These are phyloP conservation scores for Pneumocystis jirovecii DNA, from an alignment of 1,139 yeast species.

Conservation along the genomic window DNA sequence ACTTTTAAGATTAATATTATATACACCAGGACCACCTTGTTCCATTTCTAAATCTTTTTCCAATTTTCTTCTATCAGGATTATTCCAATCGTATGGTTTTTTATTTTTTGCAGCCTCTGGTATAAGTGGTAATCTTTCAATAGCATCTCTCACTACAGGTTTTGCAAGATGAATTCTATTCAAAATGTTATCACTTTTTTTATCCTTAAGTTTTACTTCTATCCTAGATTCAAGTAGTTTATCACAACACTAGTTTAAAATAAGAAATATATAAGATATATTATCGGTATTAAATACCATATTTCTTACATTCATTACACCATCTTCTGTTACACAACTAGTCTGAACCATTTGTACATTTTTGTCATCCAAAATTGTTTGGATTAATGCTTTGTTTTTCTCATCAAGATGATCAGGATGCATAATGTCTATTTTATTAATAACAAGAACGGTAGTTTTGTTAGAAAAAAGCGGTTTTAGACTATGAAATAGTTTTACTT, in stretches of 20 bases:
- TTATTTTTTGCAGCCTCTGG: constrained; percentile 52
- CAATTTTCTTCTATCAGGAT: constrained; percentile 54
- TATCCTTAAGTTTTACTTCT: constrained; percentile 91
- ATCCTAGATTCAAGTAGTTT: constrained; percentile 87
- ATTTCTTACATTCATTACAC: constrained; percentile 90
- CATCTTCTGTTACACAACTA: constrained; percentile 88
- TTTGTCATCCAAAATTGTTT: constrained; percentile 38
- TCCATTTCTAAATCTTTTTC: constrained; percentile 84
- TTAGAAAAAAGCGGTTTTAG: constrained; percentile 94
- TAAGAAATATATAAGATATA: neutral
- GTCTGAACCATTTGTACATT: constrained; percentile 88
- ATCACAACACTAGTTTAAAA: constrained; percentile 63
- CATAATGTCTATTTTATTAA: constrained; percentile 87
- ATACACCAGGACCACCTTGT: constrained; percentile 98
- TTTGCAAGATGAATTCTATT: constrained; percentile 90
- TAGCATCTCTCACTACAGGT: constrained; percentile 79
- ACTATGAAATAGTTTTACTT: constrained; percentile 89
- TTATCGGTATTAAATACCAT: neutral
- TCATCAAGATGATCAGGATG: constrained; percentile 66
- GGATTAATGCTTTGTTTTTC: constrained; percentile 57
- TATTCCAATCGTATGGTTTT: constrained; percentile 67
- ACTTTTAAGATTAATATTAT: constrained; percentile 67
- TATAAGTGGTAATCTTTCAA: constrained; percentile 55
- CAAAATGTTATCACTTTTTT: constrained; percentile 74
- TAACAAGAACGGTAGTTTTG: constrained; percentile 87